A percentile compares a stretch with the other conserved stretches of the same genome.
Conservation (phyloP, 176 grass and related monocot genomes). For the Stipa capillata region DNA sequence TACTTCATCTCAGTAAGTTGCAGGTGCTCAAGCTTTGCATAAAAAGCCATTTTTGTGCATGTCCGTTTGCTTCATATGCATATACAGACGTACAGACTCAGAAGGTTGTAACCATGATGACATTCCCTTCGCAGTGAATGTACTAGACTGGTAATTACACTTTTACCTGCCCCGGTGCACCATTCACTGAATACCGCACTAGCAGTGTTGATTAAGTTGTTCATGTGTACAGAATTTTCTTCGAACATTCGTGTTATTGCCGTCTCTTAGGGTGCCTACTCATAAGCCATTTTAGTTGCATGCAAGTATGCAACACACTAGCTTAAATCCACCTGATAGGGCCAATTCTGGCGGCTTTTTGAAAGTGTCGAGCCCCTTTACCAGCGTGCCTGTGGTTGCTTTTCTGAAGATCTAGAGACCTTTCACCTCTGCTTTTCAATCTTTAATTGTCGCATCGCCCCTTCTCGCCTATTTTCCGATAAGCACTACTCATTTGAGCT, state of each 20-base stretch:
- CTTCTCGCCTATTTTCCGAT: constrained; percentile 10
- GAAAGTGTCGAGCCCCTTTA: constrained; percentile 28
- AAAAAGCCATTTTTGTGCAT: too few species aligned
- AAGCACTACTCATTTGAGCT: constrained; percentile 15
- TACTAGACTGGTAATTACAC: not conserved
- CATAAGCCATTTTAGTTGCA: constrained; percentile 5
- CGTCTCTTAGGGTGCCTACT: not conserved
- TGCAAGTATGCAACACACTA: constrained; percentile 10
- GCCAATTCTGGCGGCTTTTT: not conserved
- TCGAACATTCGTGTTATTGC: not conserved
- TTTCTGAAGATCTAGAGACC: not conserved
- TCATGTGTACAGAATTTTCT: not conserved
- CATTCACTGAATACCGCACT: too few species aligned
- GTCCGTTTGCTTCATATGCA: too few species aligned
- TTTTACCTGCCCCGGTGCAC: not conserved
- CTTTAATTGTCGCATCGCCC: constrained; percentile 4
- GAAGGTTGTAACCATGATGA: not conserved
- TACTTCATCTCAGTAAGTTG: constrained; percentile 27
- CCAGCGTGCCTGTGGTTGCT: constrained; percentile 20
- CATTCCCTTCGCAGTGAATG: too few species aligned
- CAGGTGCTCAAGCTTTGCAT: not conserved
- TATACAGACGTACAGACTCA: too few species aligned
- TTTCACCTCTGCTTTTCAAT: too few species aligned
- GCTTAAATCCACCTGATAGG: not conserved
- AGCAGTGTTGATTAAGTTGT: not conserved